phyloP scores from a whole-genome alignment of 2,329 filamentous ascomycete genomes.

The Curvularia verruculosa region DNA sequence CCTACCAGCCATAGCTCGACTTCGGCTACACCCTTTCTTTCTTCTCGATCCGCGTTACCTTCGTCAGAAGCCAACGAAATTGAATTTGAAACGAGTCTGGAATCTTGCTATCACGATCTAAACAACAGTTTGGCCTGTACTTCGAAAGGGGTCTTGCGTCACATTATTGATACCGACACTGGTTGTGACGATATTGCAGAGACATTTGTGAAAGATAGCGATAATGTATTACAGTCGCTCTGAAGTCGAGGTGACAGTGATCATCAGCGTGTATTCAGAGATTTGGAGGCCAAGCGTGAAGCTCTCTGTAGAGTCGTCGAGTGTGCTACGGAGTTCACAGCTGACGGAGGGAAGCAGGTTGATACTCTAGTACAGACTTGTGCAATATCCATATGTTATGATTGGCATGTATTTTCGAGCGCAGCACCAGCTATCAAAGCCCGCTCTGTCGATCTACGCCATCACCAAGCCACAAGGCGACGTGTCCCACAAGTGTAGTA shows the following conservation, averaged over 20 bases:
- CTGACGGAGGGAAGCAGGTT: conserved; percentile 16
- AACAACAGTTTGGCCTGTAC: conserved; percentile 49
- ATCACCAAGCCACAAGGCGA: background rate
- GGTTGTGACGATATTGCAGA: conserved; percentile 53
- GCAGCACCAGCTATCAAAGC: background rate
- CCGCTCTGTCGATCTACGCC: background rate
- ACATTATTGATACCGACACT: conserved; percentile 56
- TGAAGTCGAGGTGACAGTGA: conserved; percentile 50
- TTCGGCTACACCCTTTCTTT: conserved; percentile 29
- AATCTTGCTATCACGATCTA: conserved; percentile 49
- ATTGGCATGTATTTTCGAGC: background rate
- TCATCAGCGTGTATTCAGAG: conserved; percentile 36
- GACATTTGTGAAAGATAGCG: conserved; percentile 53
- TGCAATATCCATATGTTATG: background rate
- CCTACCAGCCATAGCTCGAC: conserved; percentile 39
- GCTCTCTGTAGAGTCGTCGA: conserved; percentile 26
- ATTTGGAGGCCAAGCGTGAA: conserved; percentile 33
- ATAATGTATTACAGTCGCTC: conserved; percentile 52
- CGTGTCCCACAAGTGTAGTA: background rate
- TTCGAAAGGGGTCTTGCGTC: conserved; percentile 52
- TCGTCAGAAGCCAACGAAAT: conserved; percentile 39
- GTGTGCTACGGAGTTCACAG: conserved; percentile 14
- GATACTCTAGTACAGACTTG: background rate
- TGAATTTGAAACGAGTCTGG: conserved; percentile 48
- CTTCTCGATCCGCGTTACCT: conserved; percentile 24